A percentile compares a stretch with the other conserved stretches of the same genome.
Evolutionary conservation across 129 eudicot genomes (phyloP).

Genomic region (Daucus carota): DNA sequence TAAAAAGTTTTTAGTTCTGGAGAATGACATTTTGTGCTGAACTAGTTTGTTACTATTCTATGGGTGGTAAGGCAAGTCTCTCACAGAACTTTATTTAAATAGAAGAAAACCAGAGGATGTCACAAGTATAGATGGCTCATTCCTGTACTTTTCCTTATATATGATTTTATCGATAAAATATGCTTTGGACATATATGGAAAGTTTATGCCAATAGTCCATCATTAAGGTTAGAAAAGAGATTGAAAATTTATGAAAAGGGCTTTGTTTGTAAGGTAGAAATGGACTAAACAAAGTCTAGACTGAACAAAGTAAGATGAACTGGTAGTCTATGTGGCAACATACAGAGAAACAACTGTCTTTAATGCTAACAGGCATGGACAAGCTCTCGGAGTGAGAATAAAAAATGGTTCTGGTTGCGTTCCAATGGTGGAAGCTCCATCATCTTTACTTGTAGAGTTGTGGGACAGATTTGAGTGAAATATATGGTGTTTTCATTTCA

Average conservation of each 20-base stretch:
- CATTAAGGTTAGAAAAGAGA: slow-evolving; percentile 1
- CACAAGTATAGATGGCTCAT: slow-evolving; percentile 21
- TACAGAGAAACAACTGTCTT: neutral
- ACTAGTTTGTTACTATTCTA: slow-evolving; percentile 9
- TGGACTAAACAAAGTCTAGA: slow-evolving; percentile 1
- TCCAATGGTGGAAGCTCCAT: slow-evolving; percentile 32
- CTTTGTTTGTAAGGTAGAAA: slow-evolving; percentile 7
- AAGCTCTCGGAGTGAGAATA: neutral
- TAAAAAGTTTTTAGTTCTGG: slow-evolving; percentile 33
- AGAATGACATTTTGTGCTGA: slow-evolving; percentile 30
- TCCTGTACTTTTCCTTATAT: slow-evolving; percentile 21
- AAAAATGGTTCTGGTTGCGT: slow-evolving; percentile 29
- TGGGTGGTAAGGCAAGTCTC: slow-evolving; percentile 14
- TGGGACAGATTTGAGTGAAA: slow-evolving; percentile 19
- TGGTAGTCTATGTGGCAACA: slow-evolving; percentile 9
- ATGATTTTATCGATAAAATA: slow-evolving; percentile 13
- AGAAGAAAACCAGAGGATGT: slow-evolving; percentile 22
- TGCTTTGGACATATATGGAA: slow-evolving; percentile 16
- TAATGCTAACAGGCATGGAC: slow-evolving; percentile 15
- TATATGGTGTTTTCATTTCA: slow-evolving; percentile 26
- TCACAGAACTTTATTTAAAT: slow-evolving; percentile 36
- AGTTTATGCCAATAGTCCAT: slow-evolving; percentile 22
- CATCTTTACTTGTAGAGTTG: slow-evolving; percentile 16
- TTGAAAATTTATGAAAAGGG: slow-evolving; percentile 7
- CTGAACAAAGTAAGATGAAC: slow-evolving; percentile 6